Evolutionary conservation across 2,329 filamentous ascomycete genomes (phyloP).

Genomic region (Venturia aucupariae): DNA sequence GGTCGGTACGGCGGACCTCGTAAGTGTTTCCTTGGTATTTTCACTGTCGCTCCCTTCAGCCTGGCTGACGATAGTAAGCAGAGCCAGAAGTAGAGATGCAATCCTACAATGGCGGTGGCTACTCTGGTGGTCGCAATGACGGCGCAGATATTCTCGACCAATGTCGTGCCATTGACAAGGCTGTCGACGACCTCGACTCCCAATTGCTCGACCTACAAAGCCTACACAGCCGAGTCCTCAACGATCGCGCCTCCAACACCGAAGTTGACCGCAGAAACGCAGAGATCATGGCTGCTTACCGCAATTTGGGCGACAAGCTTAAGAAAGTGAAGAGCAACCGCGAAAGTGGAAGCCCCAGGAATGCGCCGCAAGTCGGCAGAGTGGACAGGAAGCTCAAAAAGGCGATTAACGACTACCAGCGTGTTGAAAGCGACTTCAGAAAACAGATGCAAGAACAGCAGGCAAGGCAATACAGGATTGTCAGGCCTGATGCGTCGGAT

Average conservation of each 20-base stretch:
- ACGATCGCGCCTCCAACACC: constrained; percentile 54
- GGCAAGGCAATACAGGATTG: constrained; percentile 83
- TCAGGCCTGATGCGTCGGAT: constrained; percentile 70
- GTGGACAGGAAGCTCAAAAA: constrained; percentile 71
- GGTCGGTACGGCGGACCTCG: constrained; percentile 24
- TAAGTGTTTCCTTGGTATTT: constrained; percentile 21
- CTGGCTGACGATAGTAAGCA: constrained; percentile 21
- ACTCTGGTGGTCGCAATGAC: constrained; percentile 19
- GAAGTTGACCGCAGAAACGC: constrained; percentile 63
- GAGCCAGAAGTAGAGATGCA: constrained; percentile 61
- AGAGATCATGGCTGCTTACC: constrained; percentile 77
- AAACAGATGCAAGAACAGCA: constrained; percentile 75
- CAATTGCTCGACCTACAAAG: constrained; percentile 63
- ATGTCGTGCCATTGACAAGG: constrained; percentile 69
- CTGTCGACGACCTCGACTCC: constrained; percentile 63
- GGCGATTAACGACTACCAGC: constrained; percentile 74
- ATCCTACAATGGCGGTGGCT: constrained; percentile 35
- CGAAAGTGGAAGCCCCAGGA: constrained; percentile 62
- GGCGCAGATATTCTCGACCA: constrained; percentile 63
- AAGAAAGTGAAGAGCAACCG: constrained; percentile 74
- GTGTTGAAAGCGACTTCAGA: constrained; percentile 69
- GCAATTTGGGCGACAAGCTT: constrained; percentile 67
- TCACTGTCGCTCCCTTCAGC: constrained; percentile 19
- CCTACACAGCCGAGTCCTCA: constrained; percentile 62
- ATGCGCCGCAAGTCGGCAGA: constrained; percentile 70